Percentiles rank a stretch among this genome's conserved stretches.
Evolutionary conservation across 1,139 yeast species (phyloP).

Genomic region (Nadsonia starkeyi-henricii): DNA sequence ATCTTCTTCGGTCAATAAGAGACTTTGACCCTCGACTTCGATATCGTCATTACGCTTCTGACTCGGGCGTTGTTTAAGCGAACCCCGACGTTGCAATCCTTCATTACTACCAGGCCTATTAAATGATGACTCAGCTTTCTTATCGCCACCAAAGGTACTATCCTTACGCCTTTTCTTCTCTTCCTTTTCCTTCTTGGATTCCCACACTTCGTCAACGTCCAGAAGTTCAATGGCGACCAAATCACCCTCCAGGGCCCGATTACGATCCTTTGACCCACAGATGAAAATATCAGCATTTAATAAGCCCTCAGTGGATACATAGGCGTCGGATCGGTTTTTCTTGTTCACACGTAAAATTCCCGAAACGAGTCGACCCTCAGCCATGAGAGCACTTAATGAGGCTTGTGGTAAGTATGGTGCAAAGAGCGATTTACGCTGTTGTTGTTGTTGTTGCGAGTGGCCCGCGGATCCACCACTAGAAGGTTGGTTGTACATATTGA

Average conservation of each 20-base stretch:
- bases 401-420: slow-evolving; percentile 95
- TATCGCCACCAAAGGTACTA: slow-evolving; percentile 18
- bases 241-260: slow-evolving; percentile 94
- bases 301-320: slow-evolving; percentile 89
- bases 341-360: slow-evolving; percentile 89
- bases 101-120: slow-evolving; percentile 13
- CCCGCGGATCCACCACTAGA: slow-evolving; percentile 20
- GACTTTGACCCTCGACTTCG: slow-evolving; percentile 94
- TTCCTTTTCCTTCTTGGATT: slow-evolving; percentile 87
- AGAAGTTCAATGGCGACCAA: slow-evolving; percentile 87
- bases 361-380: slow-evolving; percentile 83
- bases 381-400: slow-evolving; percentile 74
- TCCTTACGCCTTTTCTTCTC: slow-evolving; percentile 93
- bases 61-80: slow-evolving; percentile 91
- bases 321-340: slow-evolving; percentile 93
- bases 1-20: slow-evolving; percentile 84
- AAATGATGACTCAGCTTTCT: slow-evolving; percentile 13
- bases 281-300: slow-evolving; percentile 93
- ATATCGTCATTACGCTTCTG: slow-evolving; percentile 97
- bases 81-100: slow-evolving; percentile 67
- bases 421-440: slow-evolving; percentile 68
- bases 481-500: slow-evolving; percentile 15
- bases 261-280: slow-evolving; percentile 98
- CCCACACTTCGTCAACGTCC: slow-evolving; percentile 97
- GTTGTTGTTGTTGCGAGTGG: slow-evolving; percentile 23